A percentile compares a stretch with the other conserved stretches of the same genome.
Conservation (phyloP, 371 early-diverging fungal genomes). For the Blastocladiella emersonii region DNA sequence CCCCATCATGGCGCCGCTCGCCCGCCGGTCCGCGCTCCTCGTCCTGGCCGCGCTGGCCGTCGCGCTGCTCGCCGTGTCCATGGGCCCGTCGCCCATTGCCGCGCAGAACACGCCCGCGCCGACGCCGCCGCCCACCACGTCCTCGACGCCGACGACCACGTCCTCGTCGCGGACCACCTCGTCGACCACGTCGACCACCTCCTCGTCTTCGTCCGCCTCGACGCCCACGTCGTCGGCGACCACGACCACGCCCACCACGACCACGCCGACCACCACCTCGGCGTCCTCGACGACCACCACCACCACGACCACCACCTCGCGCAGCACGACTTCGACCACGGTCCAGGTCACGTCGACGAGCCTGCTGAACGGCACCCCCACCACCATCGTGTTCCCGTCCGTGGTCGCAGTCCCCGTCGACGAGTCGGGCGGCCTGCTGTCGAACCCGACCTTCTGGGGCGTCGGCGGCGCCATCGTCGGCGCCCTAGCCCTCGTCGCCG, state of each 20-base stretch:
- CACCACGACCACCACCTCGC: neutral
- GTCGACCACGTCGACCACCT: neutral
- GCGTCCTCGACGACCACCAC: neutral
- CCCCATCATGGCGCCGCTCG: no score
- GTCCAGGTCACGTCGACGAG: neutral
- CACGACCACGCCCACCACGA: neutral
- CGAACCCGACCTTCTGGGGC: neutral
- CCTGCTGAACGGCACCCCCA: neutral
- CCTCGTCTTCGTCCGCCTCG: neutral
- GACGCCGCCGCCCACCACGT: neutral
- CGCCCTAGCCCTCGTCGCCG: neutral
- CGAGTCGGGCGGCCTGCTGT: neutral
- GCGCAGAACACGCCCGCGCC: no score
- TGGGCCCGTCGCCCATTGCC: no score
- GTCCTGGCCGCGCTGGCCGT: no score
- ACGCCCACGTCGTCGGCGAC: neutral
- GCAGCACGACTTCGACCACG: neutral
- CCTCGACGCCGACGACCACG: neutral
- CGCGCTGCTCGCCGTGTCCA: no score
- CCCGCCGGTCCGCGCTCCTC: no score
- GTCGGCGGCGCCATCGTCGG: neutral
- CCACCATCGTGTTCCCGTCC: no score
- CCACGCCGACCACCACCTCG: neutral
- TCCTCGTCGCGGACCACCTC: neutral
- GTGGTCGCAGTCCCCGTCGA: no score